phyloP scores from a whole-genome alignment of 768 basidiomycete genomes.

The Pholiota molesta region DNA sequence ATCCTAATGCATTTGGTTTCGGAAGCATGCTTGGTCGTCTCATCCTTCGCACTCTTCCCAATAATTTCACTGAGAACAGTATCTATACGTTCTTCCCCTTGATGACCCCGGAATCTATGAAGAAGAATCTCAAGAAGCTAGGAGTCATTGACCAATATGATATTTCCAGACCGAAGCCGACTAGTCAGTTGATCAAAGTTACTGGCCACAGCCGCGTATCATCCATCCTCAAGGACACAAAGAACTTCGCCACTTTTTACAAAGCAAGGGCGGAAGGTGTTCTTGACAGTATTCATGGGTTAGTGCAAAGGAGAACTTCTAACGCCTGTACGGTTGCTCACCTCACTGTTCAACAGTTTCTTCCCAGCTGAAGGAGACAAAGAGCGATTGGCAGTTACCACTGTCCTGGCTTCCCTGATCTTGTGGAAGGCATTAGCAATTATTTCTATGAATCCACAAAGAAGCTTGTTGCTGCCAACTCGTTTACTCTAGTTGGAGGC shows the following conservation, averaged over 20 bases:
- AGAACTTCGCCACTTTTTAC: slow-evolving; percentile 52
- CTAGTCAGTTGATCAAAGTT: slow-evolving; percentile 32
- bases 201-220: slow-evolving; percentile 53
- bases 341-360: slow-evolving; percentile 49
- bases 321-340: neutral
- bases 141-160: slow-evolving; percentile 58
- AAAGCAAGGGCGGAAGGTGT: slow-evolving; percentile 53
- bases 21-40: slow-evolving; percentile 78
- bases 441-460: slow-evolving; percentile 72
- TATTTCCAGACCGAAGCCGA: slow-evolving; percentile 47
- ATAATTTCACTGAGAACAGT: slow-evolving; percentile 69
- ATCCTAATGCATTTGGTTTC: slow-evolving; percentile 70
- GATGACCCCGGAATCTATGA: slow-evolving; percentile 77
- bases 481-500: slow-evolving; percentile 60
- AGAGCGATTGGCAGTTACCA: slow-evolving; percentile 50
- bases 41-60: slow-evolving; percentile 72
- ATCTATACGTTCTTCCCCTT: slow-evolving; percentile 89
- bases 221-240: slow-evolving; percentile 50
- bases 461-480: slow-evolving; percentile 54
- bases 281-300: slow-evolving; percentile 61
- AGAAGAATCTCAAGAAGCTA: slow-evolving; percentile 56
- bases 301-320: slow-evolving; percentile 13
- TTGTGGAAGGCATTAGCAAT: slow-evolving; percentile 50
- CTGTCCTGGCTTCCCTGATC: slow-evolving; percentile 52
- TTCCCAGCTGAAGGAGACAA: slow-evolving; percentile 59